Conservation (phyloP, 176 grass and related monocot species). For the Zizania latifolia region DNA sequence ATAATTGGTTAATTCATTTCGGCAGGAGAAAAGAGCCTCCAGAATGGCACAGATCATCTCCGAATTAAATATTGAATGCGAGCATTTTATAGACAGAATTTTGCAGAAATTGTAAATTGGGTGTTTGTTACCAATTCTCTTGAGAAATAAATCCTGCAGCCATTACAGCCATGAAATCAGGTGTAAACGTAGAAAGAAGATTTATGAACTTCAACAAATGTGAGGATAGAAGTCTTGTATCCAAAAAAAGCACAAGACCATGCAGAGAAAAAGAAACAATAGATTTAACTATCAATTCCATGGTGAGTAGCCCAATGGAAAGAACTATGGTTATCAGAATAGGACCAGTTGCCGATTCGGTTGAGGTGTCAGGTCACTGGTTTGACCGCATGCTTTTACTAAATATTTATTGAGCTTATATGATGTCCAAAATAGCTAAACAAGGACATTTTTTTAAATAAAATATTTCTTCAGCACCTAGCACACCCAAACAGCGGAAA, state of each 20-base stretch:
- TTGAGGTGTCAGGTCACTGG: background rate
- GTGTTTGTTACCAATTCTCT: conserved; percentile 72
- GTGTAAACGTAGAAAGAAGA: background rate
- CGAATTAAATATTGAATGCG: conserved; percentile 67
- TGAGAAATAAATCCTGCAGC: conserved; percentile 80
- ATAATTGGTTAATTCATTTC: conserved; percentile 33
- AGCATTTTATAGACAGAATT: conserved; percentile 62
- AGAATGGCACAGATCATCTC: conserved; percentile 72
- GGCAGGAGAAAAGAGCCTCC: conserved; percentile 45
- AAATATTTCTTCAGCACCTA: background rate
- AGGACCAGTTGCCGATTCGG: background rate
- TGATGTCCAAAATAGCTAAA: background rate
- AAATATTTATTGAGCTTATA: background rate
- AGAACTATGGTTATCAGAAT: background rate
- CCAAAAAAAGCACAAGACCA: conserved; percentile 22
- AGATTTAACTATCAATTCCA: conserved; percentile 12
- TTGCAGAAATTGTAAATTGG: conserved; percentile 68
- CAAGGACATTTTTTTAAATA: background rate
- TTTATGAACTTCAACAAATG: conserved; percentile 9
- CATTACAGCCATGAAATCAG: conserved; percentile 27
- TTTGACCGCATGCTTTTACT: background rate
- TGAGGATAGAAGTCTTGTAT: background rate
- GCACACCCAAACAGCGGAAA: background rate
- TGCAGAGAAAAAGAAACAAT: background rate
- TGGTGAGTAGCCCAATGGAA: background rate